Evolutionary conservation across 1,284 basidiomycete genomes (phyloP).

Genomic region (Anthracocystis walkeri): DNA sequence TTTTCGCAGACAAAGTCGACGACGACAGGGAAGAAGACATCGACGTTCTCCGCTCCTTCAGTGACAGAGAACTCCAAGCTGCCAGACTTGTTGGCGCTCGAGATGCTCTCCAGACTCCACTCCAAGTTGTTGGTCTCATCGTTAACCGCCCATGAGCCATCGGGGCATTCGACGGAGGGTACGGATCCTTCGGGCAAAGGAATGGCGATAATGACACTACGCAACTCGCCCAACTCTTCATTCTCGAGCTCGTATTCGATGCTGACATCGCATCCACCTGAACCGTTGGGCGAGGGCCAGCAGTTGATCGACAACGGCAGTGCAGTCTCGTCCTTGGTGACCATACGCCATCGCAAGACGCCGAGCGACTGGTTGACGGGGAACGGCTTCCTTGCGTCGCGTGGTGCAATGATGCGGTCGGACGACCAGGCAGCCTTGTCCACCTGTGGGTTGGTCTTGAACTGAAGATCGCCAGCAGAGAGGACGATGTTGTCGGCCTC

Average conservation of each 20-base stretch:
- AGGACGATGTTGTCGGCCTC: slow-evolving; percentile 75
- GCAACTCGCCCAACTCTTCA: slow-evolving; percentile 73
- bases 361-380: slow-evolving; percentile 86
- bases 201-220: slow-evolving; percentile 88
- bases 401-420: slow-evolving; percentile 81
- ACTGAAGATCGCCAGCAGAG: slow-evolving; percentile 77
- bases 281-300: slow-evolving; percentile 92
- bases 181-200: slow-evolving; percentile 87
- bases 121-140: slow-evolving; percentile 81
- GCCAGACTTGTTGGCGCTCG: slow-evolving; percentile 71
- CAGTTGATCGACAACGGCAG: slow-evolving; percentile 93
- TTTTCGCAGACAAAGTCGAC: slow-evolving; percentile 84
- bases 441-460: slow-evolving; percentile 96
- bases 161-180: slow-evolving; percentile 79
- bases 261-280: slow-evolving; percentile 83
- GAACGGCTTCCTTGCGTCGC: slow-evolving; percentile 84
- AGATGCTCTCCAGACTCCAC: slow-evolving; percentile 81
- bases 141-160: slow-evolving; percentile 84
- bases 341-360: slow-evolving; percentile 87
- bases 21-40: slow-evolving; percentile 91
- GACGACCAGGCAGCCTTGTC: slow-evolving; percentile 81
- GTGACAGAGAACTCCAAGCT: slow-evolving; percentile 86
- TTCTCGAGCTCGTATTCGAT: slow-evolving; percentile 97
- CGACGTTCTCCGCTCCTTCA: slow-evolving; percentile 78
- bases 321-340: slow-evolving; percentile 88